Percentiles rank a stretch among this genome's conserved stretches.
Evolutionary conservation across 306 rosid species (phyloP).

Genomic region (Geum urbanum): DNA sequence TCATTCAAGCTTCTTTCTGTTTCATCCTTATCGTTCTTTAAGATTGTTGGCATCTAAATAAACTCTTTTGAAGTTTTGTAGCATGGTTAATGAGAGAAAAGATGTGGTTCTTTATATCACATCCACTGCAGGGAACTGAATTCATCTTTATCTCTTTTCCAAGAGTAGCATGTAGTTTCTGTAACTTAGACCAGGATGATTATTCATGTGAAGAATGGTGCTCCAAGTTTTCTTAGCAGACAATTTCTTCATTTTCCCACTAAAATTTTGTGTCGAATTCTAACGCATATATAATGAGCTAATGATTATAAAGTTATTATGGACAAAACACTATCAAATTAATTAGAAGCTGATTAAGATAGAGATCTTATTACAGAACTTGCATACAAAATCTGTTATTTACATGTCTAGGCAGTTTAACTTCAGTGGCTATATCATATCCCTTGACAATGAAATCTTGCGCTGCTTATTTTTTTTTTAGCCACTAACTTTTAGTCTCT

Average conservation of each 20-base stretch:
- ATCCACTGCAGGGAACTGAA: slow-evolving; percentile 17
- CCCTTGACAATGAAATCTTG: neutral
- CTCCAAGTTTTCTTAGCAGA: neutral
- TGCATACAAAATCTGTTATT: neutral
- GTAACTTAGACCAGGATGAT: neutral
- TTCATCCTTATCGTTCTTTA: neutral
- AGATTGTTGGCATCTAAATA: slow-evolving; percentile 5
- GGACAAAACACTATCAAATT: neutral
- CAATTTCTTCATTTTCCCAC: neutral
- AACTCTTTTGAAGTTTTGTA: slow-evolving; percentile 48
- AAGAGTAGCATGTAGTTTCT: neutral
- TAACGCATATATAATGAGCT: neutral
- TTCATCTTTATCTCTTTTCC: slow-evolving; percentile 3
- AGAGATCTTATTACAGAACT: neutral
- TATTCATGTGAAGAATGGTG: slow-evolving; percentile 9
- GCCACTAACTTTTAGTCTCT: slow-evolving; percentile 25
- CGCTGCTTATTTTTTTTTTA: neutral
- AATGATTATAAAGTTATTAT: neutral
- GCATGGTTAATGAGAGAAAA: slow-evolving; percentile 38
- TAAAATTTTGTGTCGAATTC: neutral
- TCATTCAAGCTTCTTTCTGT: neutral
- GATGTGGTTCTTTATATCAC: slow-evolving; percentile 22
- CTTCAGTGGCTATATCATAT: neutral
- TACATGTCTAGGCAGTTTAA: neutral
- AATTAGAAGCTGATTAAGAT: neutral